Conservation (phyloP, 177 flowering plant species). For the Vitis hybrid region DNA sequence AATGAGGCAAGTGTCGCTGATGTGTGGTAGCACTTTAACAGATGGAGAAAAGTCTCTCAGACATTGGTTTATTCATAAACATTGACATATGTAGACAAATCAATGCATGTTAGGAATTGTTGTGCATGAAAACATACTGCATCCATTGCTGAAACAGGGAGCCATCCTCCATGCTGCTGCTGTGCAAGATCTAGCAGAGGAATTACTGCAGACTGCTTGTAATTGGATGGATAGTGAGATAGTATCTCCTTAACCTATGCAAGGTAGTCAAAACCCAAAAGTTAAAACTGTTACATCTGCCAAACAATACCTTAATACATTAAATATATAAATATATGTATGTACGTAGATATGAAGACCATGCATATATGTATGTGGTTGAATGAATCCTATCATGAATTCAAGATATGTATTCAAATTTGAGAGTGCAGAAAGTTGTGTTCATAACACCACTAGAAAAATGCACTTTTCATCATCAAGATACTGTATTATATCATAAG, state of each 20-base stretch:
- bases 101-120: neutral
- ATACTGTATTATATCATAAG: too few relatives aligned
- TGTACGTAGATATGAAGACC: too few relatives aligned
- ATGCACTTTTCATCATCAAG: too few relatives aligned
- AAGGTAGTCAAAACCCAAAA: neutral
- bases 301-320: neutral
- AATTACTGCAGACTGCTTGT: constrained; percentile 97
- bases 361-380: neutral
- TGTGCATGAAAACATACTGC: constrained; percentile 54
- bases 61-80: too few relatives aligned
- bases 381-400: neutral
- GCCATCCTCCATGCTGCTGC: constrained; percentile 99
- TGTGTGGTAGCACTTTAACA: too few relatives aligned
- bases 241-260: constrained; percentile 80
- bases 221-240: constrained; percentile 95
- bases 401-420: neutral
- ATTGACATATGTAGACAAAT: neutral
- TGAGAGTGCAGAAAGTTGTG: too few relatives aligned
- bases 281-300: neutral
- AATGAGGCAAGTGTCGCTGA: too few relatives aligned
- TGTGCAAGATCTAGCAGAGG: constrained; percentile 99
- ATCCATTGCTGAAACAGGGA: constrained; percentile 97
- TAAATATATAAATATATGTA: too few relatives aligned
- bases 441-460: too few relatives aligned
- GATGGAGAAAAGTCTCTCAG: too few relatives aligned